These are phyloP conservation scores for Tylopilus cervinicoccineus DNA, from an alignment of 768 basidiomycete genomes.

Conservation along the genomic window DNA sequence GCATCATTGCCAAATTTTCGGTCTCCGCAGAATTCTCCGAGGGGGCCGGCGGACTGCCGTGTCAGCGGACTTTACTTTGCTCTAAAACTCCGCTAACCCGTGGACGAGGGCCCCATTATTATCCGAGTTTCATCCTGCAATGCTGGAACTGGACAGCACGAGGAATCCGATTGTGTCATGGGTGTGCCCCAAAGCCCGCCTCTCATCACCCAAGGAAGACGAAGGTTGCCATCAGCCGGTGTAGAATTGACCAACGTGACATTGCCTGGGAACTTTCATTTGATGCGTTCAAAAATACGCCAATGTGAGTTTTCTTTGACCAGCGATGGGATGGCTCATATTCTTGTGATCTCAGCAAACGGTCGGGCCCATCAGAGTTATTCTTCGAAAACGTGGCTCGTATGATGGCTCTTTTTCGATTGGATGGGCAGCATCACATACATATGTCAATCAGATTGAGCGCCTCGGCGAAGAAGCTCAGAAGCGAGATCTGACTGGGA, in stretches of 20 bases:
- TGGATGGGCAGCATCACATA: not conserved
- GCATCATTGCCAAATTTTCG: no score
- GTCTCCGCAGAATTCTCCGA: no score
- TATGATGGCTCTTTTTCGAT: not conserved
- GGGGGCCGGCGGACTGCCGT: no score
- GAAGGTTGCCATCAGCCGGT: not conserved
- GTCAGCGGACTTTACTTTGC: no score
- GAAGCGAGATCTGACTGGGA: not conserved
- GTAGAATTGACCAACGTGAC: not conserved
- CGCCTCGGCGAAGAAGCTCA: not conserved
- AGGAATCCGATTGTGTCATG: no score
- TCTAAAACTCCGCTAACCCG: no score
- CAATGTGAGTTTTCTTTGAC: conserved; percentile 1
- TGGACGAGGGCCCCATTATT: no score
- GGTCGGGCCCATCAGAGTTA: not conserved
- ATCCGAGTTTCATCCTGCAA: not conserved
- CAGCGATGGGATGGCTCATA: not conserved
- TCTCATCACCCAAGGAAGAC: not conserved
- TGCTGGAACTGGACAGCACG: no score
- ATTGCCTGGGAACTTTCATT: conserved; percentile 8
- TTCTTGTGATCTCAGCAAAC: not conserved
- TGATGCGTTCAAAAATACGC: not conserved
- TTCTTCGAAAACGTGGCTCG: conserved; percentile 1
- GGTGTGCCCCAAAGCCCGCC: not conserved
- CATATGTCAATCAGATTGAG: not conserved